phyloP scores from a whole-genome alignment of 2,329 filamentous ascomycete genomes.

The Talaromyces islandicus region DNA sequence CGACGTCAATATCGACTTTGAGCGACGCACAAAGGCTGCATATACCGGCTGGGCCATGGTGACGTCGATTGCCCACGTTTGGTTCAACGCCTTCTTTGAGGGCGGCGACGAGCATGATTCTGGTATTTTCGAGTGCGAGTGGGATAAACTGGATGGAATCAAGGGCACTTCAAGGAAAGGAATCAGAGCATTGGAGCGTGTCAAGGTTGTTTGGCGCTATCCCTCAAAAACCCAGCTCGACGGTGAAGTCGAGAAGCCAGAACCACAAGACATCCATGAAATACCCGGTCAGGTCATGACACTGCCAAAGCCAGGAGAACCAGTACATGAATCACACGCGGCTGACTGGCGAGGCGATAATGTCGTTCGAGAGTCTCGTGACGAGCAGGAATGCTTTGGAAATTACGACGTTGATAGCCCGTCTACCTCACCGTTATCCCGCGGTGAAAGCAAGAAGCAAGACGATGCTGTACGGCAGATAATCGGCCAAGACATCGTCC shows the following conservation, averaged over 20 bases:
- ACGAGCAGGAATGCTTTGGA: conserved; percentile 13
- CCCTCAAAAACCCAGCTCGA: conserved; percentile 15
- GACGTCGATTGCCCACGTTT: conserved; percentile 86
- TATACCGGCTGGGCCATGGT: conserved; percentile 80
- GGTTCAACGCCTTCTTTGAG: conserved; percentile 96
- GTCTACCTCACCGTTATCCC: not conserved
- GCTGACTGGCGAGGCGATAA: conserved; percentile 69
- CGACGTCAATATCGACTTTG: conserved; percentile 86
- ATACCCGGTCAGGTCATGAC: conserved; percentile 45
- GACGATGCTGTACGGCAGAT: not conserved
- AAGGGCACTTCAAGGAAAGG: conserved; percentile 84
- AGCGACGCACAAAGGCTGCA: conserved; percentile 74
- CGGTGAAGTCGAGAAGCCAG: not conserved
- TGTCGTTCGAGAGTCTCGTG: conserved; percentile 8
- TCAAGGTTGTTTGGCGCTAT: conserved; percentile 79
- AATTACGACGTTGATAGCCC: conserved; percentile 2
- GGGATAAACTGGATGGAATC: conserved; percentile 84
- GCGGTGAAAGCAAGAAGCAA: not conserved
- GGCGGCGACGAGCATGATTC: conserved; percentile 65
- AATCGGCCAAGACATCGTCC: not conserved
- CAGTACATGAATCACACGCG: conserved; percentile 62
- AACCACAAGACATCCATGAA: conserved; percentile 19
- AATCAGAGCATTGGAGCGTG: conserved; percentile 69
- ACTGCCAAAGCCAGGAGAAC: conserved; percentile 61
- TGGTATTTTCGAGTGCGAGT: conserved; percentile 66